Evolutionary conservation across 1,139 yeast genomes (phyloP).

Genomic region (Nematodospora anomalae): DNA sequence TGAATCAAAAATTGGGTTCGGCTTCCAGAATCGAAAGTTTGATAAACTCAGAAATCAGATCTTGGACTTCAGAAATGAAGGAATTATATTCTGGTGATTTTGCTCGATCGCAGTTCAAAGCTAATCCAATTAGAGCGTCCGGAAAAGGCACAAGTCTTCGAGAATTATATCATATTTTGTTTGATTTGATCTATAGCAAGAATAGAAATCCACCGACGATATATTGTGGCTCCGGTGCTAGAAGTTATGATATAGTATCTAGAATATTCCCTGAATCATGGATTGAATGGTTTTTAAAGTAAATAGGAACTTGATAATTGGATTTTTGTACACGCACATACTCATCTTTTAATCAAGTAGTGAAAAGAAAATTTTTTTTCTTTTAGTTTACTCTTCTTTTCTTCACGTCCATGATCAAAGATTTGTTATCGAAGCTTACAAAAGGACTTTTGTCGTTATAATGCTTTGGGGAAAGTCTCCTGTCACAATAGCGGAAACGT

Average conservation of each 20-base stretch:
- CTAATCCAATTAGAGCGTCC: conserved; percentile 36
- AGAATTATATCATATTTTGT: conserved; percentile 53
- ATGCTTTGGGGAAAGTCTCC: conserved; percentile 97
- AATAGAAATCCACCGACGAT: conserved; percentile 30
- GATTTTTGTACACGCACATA: not conserved
- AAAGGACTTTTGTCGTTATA: conserved; percentile 37
- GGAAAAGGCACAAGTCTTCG: conserved; percentile 44
- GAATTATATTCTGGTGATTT: conserved; percentile 37
- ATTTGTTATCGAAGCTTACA: conserved; percentile 85
- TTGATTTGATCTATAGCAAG: conserved; percentile 49
- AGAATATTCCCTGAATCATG: conserved; percentile 35
- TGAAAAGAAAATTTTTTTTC: conserved; percentile 8
- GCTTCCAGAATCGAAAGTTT: conserved; percentile 30
- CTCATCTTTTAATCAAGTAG: conserved; percentile 7
- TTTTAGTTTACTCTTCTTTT: conserved; percentile 18
- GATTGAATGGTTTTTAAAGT: conserved; percentile 25
- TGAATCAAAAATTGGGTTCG: conserved; percentile 27
- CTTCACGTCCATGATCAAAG: conserved; percentile 64
- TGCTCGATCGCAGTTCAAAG: conserved; percentile 31
- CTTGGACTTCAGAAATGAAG: conserved; percentile 44
- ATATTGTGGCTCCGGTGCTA: conserved; percentile 54
- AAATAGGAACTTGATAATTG: conserved; percentile 2
- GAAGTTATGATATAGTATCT: conserved; percentile 40
- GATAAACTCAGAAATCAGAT: conserved; percentile 39
- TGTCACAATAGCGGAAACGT: conserved; percentile 73